phyloP scores from a whole-genome alignment of 169 alveolate genomes.

The Plasmodium cynomolgi region DNA sequence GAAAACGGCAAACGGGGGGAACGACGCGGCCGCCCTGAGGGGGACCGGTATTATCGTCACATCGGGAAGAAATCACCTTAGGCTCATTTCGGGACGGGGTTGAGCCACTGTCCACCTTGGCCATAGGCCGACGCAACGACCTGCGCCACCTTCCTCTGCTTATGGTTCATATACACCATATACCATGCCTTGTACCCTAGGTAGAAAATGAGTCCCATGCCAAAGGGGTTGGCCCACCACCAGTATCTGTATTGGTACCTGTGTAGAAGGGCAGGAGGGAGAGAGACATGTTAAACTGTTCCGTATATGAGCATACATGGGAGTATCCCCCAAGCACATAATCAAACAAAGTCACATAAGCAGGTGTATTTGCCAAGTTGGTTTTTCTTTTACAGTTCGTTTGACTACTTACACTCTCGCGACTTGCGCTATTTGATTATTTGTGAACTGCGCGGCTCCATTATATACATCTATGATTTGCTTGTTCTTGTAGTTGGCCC shows the following conservation, averaged over 20 bases:
- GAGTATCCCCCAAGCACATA: neutral
- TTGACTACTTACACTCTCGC: conserved; percentile 76
- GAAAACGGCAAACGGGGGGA: neutral
- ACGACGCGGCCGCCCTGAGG: neutral
- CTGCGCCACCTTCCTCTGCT: conserved; percentile 90
- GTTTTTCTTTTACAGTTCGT: neutral
- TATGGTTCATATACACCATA: conserved; percentile 89
- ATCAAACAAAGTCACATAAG: neutral
- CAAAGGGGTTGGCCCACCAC: conserved; percentile 93
- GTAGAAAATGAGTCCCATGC: conserved; percentile 88
- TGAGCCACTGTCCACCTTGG: conserved; percentile 93
- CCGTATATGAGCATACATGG: neutral
- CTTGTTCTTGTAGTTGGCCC: conserved; percentile 81
- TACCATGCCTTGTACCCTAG: conserved; percentile 88
- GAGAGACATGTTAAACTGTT: neutral
- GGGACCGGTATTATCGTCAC: neutral
- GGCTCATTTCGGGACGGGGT: conserved; percentile 89
- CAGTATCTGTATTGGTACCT: conserved; percentile 86
- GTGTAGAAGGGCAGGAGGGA: neutral
- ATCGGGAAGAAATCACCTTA: neutral
- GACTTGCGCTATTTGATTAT: conserved; percentile 83
- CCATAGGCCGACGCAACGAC: conserved; percentile 92
- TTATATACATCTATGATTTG: conserved; percentile 79
- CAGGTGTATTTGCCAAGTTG: neutral
- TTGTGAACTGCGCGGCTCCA: conserved; percentile 77